Conservation (phyloP, 2,329 filamentous ascomycete species). For the Fusarium gaditjirri region DNA sequence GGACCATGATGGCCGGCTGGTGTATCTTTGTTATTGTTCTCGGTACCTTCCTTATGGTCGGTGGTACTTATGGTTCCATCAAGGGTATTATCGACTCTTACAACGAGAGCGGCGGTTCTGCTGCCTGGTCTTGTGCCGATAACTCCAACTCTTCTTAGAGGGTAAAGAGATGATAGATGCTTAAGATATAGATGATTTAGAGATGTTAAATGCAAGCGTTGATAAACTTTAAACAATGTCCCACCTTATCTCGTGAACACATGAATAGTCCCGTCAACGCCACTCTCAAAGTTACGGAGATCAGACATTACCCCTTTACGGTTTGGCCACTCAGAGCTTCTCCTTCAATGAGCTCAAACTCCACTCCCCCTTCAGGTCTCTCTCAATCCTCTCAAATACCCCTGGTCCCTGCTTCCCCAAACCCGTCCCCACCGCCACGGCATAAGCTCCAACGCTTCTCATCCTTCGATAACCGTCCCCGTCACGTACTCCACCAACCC, state of each 20-base stretch:
- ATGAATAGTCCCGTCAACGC: not conserved
- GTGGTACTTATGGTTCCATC: constrained; percentile 58
- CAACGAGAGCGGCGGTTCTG: constrained; percentile 48
- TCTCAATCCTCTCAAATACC: constrained; percentile 70
- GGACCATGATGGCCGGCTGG: constrained; percentile 32
- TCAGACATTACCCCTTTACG: not conserved
- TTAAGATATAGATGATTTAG: constrained; percentile 11
- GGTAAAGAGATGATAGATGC: not conserved
- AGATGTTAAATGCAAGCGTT: constrained; percentile 28
- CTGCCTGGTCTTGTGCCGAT: constrained; percentile 56
- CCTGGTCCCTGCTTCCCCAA: constrained; percentile 70
- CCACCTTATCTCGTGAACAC: not conserved
- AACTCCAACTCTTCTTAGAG: constrained; percentile 50
- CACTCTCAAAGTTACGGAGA: not conserved
- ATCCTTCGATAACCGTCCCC: constrained; percentile 71
- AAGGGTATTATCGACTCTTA: constrained; percentile 50
- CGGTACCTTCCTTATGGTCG: constrained; percentile 55
- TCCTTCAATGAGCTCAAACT: not conserved
- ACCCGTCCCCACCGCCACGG: constrained; percentile 76
- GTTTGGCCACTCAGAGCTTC: not conserved
- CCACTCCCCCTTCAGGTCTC: constrained; percentile 38
- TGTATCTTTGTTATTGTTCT: constrained; percentile 23
- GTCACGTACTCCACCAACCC: constrained; percentile 78
- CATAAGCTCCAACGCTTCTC: constrained; percentile 71
- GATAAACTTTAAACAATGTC: not conserved